Evolutionary conservation across 768 basidiomycete species (phyloP), one percentile per base, ranked within the genome.

Genomic region (Dioszegia crocea): DNA sequence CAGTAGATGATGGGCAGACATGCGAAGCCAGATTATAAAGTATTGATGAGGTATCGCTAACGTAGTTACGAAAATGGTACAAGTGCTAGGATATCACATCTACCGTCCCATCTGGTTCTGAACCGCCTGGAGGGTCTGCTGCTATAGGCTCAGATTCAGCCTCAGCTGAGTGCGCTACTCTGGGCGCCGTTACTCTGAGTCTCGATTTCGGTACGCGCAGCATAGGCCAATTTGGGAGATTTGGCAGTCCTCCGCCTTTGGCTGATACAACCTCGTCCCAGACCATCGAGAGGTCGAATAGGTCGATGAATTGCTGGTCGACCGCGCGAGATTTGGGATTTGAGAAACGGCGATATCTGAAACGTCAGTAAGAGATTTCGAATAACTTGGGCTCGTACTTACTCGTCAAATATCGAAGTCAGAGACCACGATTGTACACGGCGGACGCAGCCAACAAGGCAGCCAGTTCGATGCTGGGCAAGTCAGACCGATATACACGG

Each of bases 241-340:
- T 67, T 11, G 57, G 63, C 16, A 66, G 23, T 5, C 64, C 66
- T 1, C 66, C 67, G 4, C 46, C 43, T 17, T 17, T 31, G 11
- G 29, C 0, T 4, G 43, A 50, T n/a, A 67, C 47, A 19, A 66
- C 61, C 30, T 68, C 54, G n/a, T 70, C 62, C 72, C 72, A 76
- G 2, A 76, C 74, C 3, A 56, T 40, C 2, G 52, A 45, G 2
- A 72, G 49, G 33, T 77, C 68, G 57, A 79, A 80, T 16, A 74
- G 68, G 55, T 78, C 77, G 49, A 79, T 80, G 59, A 77, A 80
- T 56, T 76, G 76, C 60, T 79, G 73, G 57, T 80, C 79, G 39
- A 78, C 74, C 3, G 74, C 69, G 23, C 79, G 61, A 1, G 71
- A 73, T 67, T 80, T 80, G 6, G 79, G 79, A 9, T 63, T 54